Conservation (phyloP, 768 basidiomycete species). For the Russula ochroleuca region DNA sequence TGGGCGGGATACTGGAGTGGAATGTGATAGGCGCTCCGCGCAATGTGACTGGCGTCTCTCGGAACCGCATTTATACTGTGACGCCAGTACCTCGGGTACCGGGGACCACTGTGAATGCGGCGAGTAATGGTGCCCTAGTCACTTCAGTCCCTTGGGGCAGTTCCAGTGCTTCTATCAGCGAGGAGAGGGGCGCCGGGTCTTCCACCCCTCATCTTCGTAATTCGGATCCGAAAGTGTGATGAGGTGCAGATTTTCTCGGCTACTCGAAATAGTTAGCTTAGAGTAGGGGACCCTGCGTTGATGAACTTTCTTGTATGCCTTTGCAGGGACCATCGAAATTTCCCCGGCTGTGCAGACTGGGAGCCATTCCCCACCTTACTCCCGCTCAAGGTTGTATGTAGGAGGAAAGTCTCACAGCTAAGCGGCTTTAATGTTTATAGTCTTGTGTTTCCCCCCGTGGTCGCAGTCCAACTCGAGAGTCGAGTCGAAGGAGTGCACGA, state of each 20-base stretch:
- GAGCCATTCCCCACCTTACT: conserved; percentile 4
- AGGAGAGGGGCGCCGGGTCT: conserved; percentile 6
- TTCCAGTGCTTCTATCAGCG: conserved; percentile 12
- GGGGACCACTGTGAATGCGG: conserved; percentile 5
- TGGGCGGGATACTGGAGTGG: conserved; percentile 81
- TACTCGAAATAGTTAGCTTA: conserved; percentile 18
- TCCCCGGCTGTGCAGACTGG: background rate
- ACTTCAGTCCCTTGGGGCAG: conserved; percentile 19
- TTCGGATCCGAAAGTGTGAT: conserved; percentile 1
- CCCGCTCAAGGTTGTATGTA: background rate
- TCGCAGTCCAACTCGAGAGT: background rate
- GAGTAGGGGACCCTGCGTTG: conserved; percentile 1
- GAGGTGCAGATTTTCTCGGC: conserved; percentile 7
- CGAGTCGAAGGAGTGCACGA: background rate
- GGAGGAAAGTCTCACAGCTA: background rate
- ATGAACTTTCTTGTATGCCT: conserved; percentile 13
- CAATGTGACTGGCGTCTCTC: conserved; percentile 3
- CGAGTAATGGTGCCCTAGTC: conserved; percentile 2
- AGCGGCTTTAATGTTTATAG: background rate
- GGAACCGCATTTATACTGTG: background rate
- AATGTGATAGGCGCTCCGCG: conserved; percentile 28
- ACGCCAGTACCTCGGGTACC: conserved; percentile 29
- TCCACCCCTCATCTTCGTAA: background rate
- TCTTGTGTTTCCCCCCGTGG: background rate
- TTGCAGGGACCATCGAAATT: conserved; percentile 12